Evolutionary conservation across 1,139 yeast species (phyloP), one percentile per base, ranked within the genome.

Genomic region (Hyphopichia burtonii): DNA sequence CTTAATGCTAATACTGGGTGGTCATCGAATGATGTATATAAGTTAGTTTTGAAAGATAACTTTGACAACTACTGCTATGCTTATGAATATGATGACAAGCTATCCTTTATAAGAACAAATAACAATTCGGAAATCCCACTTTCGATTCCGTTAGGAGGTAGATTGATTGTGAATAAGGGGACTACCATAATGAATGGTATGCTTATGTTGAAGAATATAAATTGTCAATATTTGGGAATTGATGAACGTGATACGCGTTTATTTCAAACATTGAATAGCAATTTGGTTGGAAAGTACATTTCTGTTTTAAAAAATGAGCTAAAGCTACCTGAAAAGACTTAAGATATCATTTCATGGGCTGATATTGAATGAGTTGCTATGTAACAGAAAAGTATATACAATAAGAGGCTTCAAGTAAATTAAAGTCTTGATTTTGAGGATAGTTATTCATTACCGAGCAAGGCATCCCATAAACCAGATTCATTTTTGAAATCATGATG

Each of bases 401-500:
- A 27, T 27, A n/a, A 27, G 28, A 25, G 28, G 11, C 28, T 25
- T 25, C 11, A 25, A 25, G 4, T 5, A 4, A 9, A n/a, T 34
- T 16, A 35, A 25, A 35, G 37, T 25, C 37, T 35, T 25, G 37
- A 27, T 35, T 35, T 35, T 9, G 23, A 33, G 31, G 47, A 41
- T 48, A 50, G 63, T 56, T 55, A 57, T 54, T 54, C 22, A 12
- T 16, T 50, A 34, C 50, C 50, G 43, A 79, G 59, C 41, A 87
- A 65, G 38, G 81, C 52, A 34, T 81, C 81, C 98, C 98, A 91
- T 43, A 91, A 72, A 1, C 84, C 95, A 45, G 74, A 70, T 52
- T 84, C 91, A 45, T 86, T 77, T 37, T 80, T 78, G 63, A 75
- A 91, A 54, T 91, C 93, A 61, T 90, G 97, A 60, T 88, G 89